These are phyloP conservation scores for Arthrobotrys musiformis DNA, from an alignment of 2,329 filamentous ascomycete species.

Conservation along the genomic window DNA sequence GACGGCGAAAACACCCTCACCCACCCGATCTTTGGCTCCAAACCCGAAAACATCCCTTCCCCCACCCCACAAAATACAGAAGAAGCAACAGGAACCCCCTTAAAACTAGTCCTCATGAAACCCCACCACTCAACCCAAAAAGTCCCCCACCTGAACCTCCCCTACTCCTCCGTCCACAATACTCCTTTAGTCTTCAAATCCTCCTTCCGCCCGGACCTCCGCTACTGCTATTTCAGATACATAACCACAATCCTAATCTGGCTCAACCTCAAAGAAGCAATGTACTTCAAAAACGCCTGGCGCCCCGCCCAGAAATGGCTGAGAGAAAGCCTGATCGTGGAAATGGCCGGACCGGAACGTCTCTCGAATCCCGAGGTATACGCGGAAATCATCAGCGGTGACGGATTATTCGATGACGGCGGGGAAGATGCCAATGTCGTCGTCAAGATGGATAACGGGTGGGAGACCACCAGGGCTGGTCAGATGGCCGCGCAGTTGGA, in stretches of 20 bases:
- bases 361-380: slow-evolving; percentile 43
- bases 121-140: slow-evolving; percentile 1
- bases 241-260: slow-evolving; percentile 32
- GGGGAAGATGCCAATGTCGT: slow-evolving; percentile 12
- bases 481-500: slow-evolving; percentile 27
- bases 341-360: slow-evolving; percentile 38
- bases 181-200: slow-evolving; percentile 39
- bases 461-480: background rate
- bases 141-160: slow-evolving; percentile 29
- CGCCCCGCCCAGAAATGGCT: slow-evolving; percentile 32
- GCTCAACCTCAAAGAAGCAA: slow-evolving; percentile 33
- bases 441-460: background rate
- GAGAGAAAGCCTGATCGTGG: slow-evolving; percentile 35
- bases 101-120: slow-evolving; percentile 40
- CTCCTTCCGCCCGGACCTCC: slow-evolving; percentile 29
- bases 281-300: slow-evolving; percentile 27
- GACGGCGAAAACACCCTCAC: background rate
- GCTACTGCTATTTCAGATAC: slow-evolving; percentile 40
- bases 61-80: no score
- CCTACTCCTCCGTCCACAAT: slow-evolving; percentile 40
- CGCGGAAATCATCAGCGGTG: slow-evolving; percentile 25
- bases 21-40: background rate
- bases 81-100: no score
- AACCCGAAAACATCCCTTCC: no score
- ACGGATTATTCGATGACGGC: slow-evolving; percentile 33